Evolutionary conservation across 257 asterid genomes (phyloP), one percentile per base, ranked within the genome.

Genomic region (Cynanchum wilfordii): DNA sequence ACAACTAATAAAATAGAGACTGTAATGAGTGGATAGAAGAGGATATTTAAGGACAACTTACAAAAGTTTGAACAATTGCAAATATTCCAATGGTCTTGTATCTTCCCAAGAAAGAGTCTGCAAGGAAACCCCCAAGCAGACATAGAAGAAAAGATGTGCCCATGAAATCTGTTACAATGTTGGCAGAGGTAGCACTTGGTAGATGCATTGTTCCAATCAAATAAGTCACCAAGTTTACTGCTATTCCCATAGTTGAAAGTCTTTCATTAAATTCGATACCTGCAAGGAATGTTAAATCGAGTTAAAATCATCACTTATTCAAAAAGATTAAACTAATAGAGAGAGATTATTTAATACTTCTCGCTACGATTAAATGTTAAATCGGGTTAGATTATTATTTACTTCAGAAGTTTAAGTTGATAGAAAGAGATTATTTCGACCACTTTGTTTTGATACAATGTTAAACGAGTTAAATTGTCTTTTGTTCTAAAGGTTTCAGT

Each of bases 21-120:
- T 7, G 1, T 6, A 40, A 7, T 40, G 45, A 42, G 0, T 1
- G 0, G 2, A 42, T 42, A 42, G 10, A 10, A 42, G 8, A 38
- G 8, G 8, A 0, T 38, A 5, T 38, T 38, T 38, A 38, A 42
- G 13, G 70, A 15, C 2, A 69, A 69, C 84, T 77, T 66, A 82
- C 86, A n/a, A 83, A 27, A 33, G 80, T 75, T 63, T 83, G 86
- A 5, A 83, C 17, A 17, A 76, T 16, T 59, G 84, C 73, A 44
- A 80, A 83, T 27, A 79, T 72, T 11, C 68, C 77, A 19, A 80
- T 78, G n/a, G 86, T 83, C 71, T 17, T 75, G 67, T 71, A 84
- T 80, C 88, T 79, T 33, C 88, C 86, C 49, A 84, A 52, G 64
- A 74, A 79, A 68, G 88, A 77, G 55, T 84, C 88, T n/a, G 86